Percentiles rank a stretch among this genome's conserved stretches.
Evolutionary conservation across 805 yeast species (phyloP).

Genomic region (Candida suzukii): DNA sequence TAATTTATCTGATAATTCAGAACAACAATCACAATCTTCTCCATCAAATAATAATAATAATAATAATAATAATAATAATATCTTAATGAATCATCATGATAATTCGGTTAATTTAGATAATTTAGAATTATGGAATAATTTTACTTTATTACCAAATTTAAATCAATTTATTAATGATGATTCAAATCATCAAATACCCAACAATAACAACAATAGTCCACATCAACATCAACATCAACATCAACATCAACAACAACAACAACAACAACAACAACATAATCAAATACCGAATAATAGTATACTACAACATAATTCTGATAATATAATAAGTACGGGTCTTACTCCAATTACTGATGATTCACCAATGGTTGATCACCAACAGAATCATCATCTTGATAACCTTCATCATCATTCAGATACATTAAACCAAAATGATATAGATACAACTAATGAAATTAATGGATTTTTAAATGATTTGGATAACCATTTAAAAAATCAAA

Average conservation of each 20-base stretch:
- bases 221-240: constrained; percentile 1
- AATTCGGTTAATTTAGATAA: constrained; percentile 9
- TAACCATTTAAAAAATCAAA: no score
- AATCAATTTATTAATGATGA: constrained; percentile 2
- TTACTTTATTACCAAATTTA: constrained; percentile 4
- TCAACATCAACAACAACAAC: constrained; percentile 6
- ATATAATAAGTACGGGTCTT: constrained; percentile 8
- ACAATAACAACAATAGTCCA: not conserved
- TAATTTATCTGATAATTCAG: no score
- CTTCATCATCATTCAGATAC: no score
- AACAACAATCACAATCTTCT: no score
- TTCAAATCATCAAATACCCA: not conserved
- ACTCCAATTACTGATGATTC: constrained; percentile 1
- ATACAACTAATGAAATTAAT: not conserved
- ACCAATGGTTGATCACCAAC: no score
- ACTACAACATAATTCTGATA: no score
- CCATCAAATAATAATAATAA: not conserved
- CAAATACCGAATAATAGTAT: no score
- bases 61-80: not conserved
- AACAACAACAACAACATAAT: constrained; percentile 14
- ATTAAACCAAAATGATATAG: not conserved
- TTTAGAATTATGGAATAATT: constrained; percentile 12
- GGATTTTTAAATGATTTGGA: not conserved
- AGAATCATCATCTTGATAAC: no score
- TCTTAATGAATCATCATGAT: not conserved